A percentile compares a stretch with the other conserved stretches of the same genome.
Evolutionary conservation across 495 filamentous ascomycete species (phyloP).

Genomic region (Penicillium verhagenii): DNA sequence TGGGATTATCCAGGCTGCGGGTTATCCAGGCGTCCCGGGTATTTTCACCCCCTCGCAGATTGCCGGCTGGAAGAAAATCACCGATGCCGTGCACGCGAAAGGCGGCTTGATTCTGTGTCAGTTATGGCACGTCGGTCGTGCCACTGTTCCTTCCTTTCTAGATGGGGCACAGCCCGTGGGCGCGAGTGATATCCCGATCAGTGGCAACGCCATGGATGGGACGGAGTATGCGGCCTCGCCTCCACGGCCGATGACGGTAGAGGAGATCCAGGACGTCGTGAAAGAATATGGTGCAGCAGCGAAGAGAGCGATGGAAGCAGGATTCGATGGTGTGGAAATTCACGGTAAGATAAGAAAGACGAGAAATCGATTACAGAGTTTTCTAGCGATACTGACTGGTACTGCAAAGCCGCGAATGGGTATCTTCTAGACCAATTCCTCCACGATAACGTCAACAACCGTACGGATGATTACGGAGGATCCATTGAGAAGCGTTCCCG

Average conservation of each 20-base stretch:
- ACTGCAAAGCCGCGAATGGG: constrained; percentile 47
- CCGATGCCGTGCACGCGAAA: constrained; percentile 51
- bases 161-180: constrained; percentile 20
- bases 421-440: constrained; percentile 58
- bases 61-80: constrained; percentile 49
- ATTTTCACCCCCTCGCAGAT: constrained; percentile 47
- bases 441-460: constrained; percentile 48
- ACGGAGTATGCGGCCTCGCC: constrained; percentile 30
- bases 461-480: constrained; percentile 54
- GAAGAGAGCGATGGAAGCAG: constrained; percentile 58
- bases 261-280: constrained; percentile 43
- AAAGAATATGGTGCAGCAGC: constrained; percentile 56
- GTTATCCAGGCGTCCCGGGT: constrained; percentile 47
- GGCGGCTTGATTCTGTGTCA: constrained; percentile 52
- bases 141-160: constrained; percentile 36
- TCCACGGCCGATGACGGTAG: constrained; percentile 40
- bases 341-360: constrained; percentile 36
- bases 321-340: constrained; percentile 58
- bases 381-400: background rate
- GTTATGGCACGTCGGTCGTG: constrained; percentile 52
- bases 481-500: constrained; percentile 49
- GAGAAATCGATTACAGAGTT: background rate
- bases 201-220: constrained; percentile 27
- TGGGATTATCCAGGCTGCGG: constrained; percentile 25
- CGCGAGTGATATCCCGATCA: constrained; percentile 27